Percentiles rank a stretch among this genome's conserved stretches.
These are phyloP conservation scores for Plasmodium vinckei DNA, from an alignment of 169 alveolate genomes.

Conservation along the genomic window DNA sequence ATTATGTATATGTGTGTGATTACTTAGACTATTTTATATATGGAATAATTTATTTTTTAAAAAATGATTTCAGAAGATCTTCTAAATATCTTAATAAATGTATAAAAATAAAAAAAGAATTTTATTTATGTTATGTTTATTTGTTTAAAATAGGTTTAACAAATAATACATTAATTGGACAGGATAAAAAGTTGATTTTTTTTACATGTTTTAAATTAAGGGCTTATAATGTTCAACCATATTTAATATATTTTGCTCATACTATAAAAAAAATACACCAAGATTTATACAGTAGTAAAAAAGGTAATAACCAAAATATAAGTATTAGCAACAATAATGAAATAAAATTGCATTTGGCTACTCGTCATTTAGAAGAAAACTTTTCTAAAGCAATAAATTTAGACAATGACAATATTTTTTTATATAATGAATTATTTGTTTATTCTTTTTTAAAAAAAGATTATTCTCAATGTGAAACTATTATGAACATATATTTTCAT, in stretches of 20 bases:
- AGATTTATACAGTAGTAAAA: constrained; percentile 1
- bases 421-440: constrained; percentile 48
- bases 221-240: constrained; percentile 17
- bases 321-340: not conserved
- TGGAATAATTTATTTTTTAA: constrained; percentile 45
- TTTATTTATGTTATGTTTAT: constrained; percentile 22
- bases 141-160: constrained; percentile 9
- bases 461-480: constrained; percentile 31
- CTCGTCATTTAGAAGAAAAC: constrained; percentile 16
- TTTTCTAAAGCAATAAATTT: constrained; percentile 28
- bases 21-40: constrained; percentile 30
- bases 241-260: constrained; percentile 25
- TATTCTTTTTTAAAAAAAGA: constrained; percentile 34
- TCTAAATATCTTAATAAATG: constrained; percentile 9
- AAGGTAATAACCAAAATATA: too few relatives aligned
- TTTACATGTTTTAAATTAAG: constrained; percentile 22
- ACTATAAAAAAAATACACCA: constrained; percentile 10
- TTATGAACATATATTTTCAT: constrained; percentile 8
- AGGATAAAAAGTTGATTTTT: constrained; percentile 22
- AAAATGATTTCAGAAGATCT: constrained; percentile 9
- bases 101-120: not conserved
- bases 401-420: constrained; percentile 28
- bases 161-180: not conserved
- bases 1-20: constrained; percentile 13
- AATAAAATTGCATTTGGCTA: not conserved